Conservation (phyloP, 108 stramenopile genomes). For the Cyclostephanos invisitatus region DNA sequence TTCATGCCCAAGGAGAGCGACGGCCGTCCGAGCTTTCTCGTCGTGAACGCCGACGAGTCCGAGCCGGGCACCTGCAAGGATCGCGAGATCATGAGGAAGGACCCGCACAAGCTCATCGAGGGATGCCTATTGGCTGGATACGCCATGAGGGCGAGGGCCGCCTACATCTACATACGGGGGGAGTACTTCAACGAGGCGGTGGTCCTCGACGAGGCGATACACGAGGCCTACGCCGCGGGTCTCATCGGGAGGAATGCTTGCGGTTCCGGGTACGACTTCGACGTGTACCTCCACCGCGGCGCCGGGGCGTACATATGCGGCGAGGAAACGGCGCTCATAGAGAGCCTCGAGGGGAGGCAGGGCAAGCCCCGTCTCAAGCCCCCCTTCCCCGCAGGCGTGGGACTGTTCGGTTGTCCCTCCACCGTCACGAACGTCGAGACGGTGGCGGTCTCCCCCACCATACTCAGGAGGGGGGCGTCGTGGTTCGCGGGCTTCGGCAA, state of each 20-base stretch:
- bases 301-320: slow-evolving; percentile 99
- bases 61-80: slow-evolving; percentile 99
- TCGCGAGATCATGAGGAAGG: slow-evolving; percentile 99
- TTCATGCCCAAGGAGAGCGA: slow-evolving; percentile 99
- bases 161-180: slow-evolving; percentile 99
- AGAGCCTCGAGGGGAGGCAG: slow-evolving; percentile 94
- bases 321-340: slow-evolving; percentile 99
- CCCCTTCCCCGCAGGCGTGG: slow-evolving; percentile 99
- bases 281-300: slow-evolving; percentile 99
- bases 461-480: slow-evolving; percentile 93
- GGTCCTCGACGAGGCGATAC: slow-evolving; percentile 99
- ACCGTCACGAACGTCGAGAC: slow-evolving; percentile 99
- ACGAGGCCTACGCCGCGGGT: slow-evolving; percentile 97
- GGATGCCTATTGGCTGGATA: slow-evolving; percentile 98
- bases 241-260: slow-evolving; percentile 96
- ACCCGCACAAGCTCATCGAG: slow-evolving; percentile 99
- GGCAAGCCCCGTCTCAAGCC: slow-evolving; percentile 99
- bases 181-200: slow-evolving; percentile 99
- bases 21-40: slow-evolving; percentile 97
- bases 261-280: slow-evolving; percentile 99
- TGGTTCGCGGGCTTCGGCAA: slow-evolving; percentile 99
- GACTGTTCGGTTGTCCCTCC: slow-evolving; percentile 98
- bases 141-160: slow-evolving; percentile 99
- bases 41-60: slow-evolving; percentile 99
- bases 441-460: slow-evolving; percentile 97